phyloP scores from a whole-genome alignment of 2,329 filamentous ascomycete genomes.

The Rugonectria rugulosa region DNA sequence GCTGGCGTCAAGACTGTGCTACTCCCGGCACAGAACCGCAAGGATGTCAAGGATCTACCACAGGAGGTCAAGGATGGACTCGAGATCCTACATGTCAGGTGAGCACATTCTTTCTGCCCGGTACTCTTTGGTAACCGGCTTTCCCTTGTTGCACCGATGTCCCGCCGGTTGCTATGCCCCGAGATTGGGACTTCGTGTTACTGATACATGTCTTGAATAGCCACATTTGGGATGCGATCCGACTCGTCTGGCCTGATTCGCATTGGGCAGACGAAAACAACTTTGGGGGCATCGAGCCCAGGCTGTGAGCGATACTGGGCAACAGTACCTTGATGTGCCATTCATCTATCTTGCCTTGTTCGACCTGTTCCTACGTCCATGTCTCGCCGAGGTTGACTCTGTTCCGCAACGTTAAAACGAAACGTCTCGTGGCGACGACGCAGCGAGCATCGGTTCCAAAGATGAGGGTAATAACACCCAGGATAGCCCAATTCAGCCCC shows the following conservation, averaged over 20 bases:
- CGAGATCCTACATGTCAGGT: slow-evolving; percentile 89
- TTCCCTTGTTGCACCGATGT: slow-evolving; percentile 27
- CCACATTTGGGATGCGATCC: slow-evolving; percentile 94
- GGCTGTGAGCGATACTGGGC: slow-evolving; percentile 62
- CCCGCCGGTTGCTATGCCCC: slow-evolving; percentile 28
- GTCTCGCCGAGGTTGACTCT: slow-evolving; percentile 24
- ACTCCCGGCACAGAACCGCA: slow-evolving; percentile 85
- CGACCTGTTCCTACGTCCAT: slow-evolving; percentile 10
- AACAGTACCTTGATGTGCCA: not conserved
- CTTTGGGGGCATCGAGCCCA: slow-evolving; percentile 76
- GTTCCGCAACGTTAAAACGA: slow-evolving; percentile 34
- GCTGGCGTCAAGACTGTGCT: slow-evolving; percentile 95
- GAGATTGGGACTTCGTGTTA: slow-evolving; percentile 32
- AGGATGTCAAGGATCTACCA: slow-evolving; percentile 91
- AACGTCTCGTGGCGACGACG: slow-evolving; percentile 29
- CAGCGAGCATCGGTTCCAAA: slow-evolving; percentile 15
- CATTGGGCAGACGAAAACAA: slow-evolving; percentile 80
- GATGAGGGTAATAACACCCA: slow-evolving; percentile 14
- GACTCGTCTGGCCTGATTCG: slow-evolving; percentile 88
- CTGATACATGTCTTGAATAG: slow-evolving; percentile 54
- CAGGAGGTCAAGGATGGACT: slow-evolving; percentile 87
- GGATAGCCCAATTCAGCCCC: slow-evolving; percentile 37
- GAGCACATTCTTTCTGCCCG: slow-evolving; percentile 47
- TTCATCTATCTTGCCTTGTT: slow-evolving; percentile 5
- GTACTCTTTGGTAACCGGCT: slow-evolving; percentile 26